Base-by-base conservation (phyloP, 2,329 filamentous ascomycete species). In the Venturia aucupariae region DNA sequence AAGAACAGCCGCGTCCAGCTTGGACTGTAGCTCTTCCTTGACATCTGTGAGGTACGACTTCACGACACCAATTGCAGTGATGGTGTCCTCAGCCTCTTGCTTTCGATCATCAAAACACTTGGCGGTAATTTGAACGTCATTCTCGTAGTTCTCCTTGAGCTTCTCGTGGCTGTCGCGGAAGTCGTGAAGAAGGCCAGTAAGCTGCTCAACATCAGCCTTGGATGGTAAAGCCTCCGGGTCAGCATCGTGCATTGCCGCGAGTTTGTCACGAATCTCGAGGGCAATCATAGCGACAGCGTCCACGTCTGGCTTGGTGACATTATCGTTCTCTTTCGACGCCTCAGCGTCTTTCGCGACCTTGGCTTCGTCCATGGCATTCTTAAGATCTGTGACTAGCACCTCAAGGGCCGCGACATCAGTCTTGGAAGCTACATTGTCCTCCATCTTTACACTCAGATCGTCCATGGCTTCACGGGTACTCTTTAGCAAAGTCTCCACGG, bases 51-150 rank as follows among this genome's bases (percentile, higher is more conserved):
- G 80, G 70, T 91, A 85, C 0, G 79, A 77, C 77, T 90, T 93
- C 71, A 96, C 86, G 69, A 92, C 90, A 1, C 84, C 83, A 19
- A 97, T 88, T 65, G 88, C 87, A 66, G 93, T 88, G 17, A 88
- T 83, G 30, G 96, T 84, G 17, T 86, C 87, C 27, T 88, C 87
- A 63, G 90, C 91, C 73, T 97, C 93, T 55, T 88, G 84, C 71
- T 93, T 91, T 32, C 91, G 88, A 66, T 93, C 88, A 63, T 94
- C 90, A 57, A 94, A 88, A 0, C 89, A 88, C 75, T 90, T 90
- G 1, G 86, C 86, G 19, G 88, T 91, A 30, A 89, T 80, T 54
- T 90, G 87, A 59, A 89, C 86, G 64, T 92, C 87, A 2, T 80
- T 86, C 69, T 89, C 88, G 68, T 88, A 87, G 72, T 90, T 86